Percentiles rank a stretch among this genome's conserved stretches.
phyloP scores from a whole-genome alignment of 208 protist genomes.

The Trypanosomatidae sp. region DNA sequence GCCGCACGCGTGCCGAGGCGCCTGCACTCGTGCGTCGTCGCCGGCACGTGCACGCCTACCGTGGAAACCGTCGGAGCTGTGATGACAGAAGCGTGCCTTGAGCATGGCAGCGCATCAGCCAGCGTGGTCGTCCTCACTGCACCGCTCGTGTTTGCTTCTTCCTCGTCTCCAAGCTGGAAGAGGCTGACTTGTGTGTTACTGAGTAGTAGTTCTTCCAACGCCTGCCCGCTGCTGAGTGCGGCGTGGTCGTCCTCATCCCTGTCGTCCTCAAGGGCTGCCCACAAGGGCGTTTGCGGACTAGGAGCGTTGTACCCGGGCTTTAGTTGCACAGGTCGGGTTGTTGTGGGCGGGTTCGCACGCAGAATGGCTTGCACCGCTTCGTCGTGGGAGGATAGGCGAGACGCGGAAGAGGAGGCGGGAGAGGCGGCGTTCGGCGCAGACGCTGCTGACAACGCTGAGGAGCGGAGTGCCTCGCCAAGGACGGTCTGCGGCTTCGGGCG shows the following conservation, averaged over 20 bases:
- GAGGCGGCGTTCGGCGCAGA: slow-evolving; percentile 1
- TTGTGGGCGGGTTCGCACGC: slow-evolving; percentile 51
- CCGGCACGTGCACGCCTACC: neutral
- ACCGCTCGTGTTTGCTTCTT: neutral
- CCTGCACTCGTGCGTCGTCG: slow-evolving; percentile 14
- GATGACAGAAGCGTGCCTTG: neutral
- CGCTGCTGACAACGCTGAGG: neutral
- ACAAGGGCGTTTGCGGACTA: slow-evolving; percentile 65
- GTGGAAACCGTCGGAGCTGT: neutral
- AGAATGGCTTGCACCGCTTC: slow-evolving; percentile 38
- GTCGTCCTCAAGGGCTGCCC: slow-evolving; percentile 36
- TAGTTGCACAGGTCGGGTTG: slow-evolving; percentile 43
- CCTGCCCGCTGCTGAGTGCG: neutral
- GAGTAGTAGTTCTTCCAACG: slow-evolving; percentile 1
- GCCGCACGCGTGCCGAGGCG: slow-evolving; percentile 15
- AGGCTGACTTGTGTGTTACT: slow-evolving; percentile 25
- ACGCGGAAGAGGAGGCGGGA: slow-evolving; percentile 13
- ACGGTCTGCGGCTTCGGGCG: slow-evolving; percentile 4
- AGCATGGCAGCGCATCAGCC: neutral
- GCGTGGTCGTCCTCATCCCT: slow-evolving; percentile 6
- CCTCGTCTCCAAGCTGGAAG: slow-evolving; percentile 25
- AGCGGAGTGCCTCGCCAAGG: neutral
- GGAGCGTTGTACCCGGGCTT: slow-evolving; percentile 46
- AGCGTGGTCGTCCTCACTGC: neutral
- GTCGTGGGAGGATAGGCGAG: slow-evolving; percentile 28